Evolutionary conservation across 164 flowering plant genomes (phyloP), one percentile per base, ranked within the genome.

Genomic region (Malania oleifera): DNA sequence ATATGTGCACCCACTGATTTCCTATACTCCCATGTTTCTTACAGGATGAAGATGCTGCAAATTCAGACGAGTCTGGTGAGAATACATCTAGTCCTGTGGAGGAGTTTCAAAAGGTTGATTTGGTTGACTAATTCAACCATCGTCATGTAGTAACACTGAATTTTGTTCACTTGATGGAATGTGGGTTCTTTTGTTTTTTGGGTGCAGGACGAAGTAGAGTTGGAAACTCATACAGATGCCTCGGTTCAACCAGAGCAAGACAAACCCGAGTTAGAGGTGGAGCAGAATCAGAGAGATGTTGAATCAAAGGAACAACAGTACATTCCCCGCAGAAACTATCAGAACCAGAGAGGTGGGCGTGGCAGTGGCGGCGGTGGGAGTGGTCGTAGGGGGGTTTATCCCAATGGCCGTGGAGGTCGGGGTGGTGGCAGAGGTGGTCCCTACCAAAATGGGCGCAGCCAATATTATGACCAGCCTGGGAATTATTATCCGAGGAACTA

Each of bases 381-480:
- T 17, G 82, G 88, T 23, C 80, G 88, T 2, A 73, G 88, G 41
- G 66, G 83, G 54, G 83, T 80, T 58, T 81, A 77, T 60, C 48
- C 75, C 34, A 82, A 80, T 64, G 89, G 91, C 14, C 89, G 90
- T 57, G 93, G 93, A 18, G 82, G 83, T 18, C 77, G 91, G 39
- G 61, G 73, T 7, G 64, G 75, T 44, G 57, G 80, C 54, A 77
- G 90, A 58, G 77, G 83, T 60, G 84, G 86, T 20, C 61, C 69
- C 45, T 86, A 80, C 67, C 93, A 82, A 62, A 86, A 86, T 58
- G 93, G 86, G 0, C 80, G 89, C 55, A 65, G 26, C 72, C 84
- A 75, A 52, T 80, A 74, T 29, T 79, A 72, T 46, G 88, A 83
- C 17, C 83, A 82, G 52, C 71, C 82, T 26, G 78, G 79, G 23